These are phyloP conservation scores for Passalora sequoiae DNA, from an alignment of 2,329 filamentous ascomycete genomes.

Conservation along the genomic window DNA sequence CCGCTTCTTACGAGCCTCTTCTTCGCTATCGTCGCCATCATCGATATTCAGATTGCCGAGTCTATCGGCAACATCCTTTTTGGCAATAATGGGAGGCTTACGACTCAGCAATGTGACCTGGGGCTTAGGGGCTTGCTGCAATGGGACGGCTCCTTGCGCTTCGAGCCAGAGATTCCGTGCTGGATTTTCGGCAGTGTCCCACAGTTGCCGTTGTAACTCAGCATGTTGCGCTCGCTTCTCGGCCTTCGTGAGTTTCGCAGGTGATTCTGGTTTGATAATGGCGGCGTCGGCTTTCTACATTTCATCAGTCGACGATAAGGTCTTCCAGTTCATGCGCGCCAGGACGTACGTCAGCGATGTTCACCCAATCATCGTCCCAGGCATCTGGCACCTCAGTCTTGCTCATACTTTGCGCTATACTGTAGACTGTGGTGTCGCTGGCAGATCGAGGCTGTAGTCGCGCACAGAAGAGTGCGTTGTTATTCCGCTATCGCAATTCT, in stretches of 20 bases:
- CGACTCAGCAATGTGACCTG: slow-evolving; percentile 79
- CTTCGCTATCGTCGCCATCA: slow-evolving; percentile 60
- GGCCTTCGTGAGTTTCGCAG: slow-evolving; percentile 60
- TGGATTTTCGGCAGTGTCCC: slow-evolving; percentile 82
- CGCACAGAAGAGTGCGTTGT: no score
- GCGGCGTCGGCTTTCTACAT: slow-evolving; percentile 36
- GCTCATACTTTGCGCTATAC: no score
- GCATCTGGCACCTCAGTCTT: slow-evolving; percentile 60
- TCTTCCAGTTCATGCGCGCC: neutral
- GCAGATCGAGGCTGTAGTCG: no score
- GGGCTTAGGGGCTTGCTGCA: slow-evolving; percentile 69
- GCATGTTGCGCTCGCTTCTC: slow-evolving; percentile 75
- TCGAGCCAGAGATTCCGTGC: slow-evolving; percentile 72
- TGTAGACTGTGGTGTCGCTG: no score
- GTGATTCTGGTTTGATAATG: slow-evolving; percentile 34
- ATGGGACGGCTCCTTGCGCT: slow-evolving; percentile 55
- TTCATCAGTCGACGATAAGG: slow-evolving; percentile 11
- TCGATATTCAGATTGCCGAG: slow-evolving; percentile 43
- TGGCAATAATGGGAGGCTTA: slow-evolving; percentile 62
- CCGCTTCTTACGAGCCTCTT: slow-evolving; percentile 54
- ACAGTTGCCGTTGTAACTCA: slow-evolving; percentile 78
- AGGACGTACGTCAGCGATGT: slow-evolving; percentile 61
- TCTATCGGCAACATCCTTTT: slow-evolving; percentile 49
- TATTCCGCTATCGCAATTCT: no score
- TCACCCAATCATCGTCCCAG: slow-evolving; percentile 91